Evolutionary conservation across 352 stramenopile genomes (phyloP), one percentile per base, ranked within the genome.

Genomic region (Globisporangium polare): DNA sequence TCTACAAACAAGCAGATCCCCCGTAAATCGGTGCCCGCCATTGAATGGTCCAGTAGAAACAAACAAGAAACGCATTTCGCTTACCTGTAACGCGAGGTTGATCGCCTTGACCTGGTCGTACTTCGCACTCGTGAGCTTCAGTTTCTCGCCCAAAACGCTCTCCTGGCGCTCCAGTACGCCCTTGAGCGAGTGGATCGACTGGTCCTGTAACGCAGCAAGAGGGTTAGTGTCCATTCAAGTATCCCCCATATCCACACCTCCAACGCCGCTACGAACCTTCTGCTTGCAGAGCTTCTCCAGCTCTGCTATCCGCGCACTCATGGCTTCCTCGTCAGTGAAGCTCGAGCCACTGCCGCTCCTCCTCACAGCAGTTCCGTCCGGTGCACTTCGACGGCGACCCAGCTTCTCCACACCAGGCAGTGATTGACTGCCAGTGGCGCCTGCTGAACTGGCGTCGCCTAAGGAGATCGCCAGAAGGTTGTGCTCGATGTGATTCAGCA

Each of bases 31-130:
- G 27, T 22, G 29, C 35, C 22, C 20, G 37, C 12, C 33, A 18
- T n/a, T 18, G 15, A 54, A 50, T 49, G 1, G n/a, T n/a, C 17
- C 33, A 22, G n/a, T 2, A 22, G 0, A 49, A 60, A 9, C 15
- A 50, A 35, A 10, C 22, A 45, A 20, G 39, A n/a, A n/a, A 7
- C 12, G 20, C 1, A 17, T 6, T 10, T 8, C 24, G 15, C 35
- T 13, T 69, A 90, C 83, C 75, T 93, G 85, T 24, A 94, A 67
- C 3, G 81, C 76, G 57, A 92, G 63, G 60, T 91, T 94, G 58
- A 94, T 90, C 33, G 74, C 70, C 63, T 92, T 92, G 20, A 88
- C 77, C 62, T 94, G 80, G 41, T 83, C 75, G 61, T 94, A 94
- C 54, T 92, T 94, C 42, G 72, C 68, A 33, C 72, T 84, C 22